phyloP scores from a whole-genome alignment of 495 filamentous ascomycete species.

The Hypoxylon lienhwacheense region DNA sequence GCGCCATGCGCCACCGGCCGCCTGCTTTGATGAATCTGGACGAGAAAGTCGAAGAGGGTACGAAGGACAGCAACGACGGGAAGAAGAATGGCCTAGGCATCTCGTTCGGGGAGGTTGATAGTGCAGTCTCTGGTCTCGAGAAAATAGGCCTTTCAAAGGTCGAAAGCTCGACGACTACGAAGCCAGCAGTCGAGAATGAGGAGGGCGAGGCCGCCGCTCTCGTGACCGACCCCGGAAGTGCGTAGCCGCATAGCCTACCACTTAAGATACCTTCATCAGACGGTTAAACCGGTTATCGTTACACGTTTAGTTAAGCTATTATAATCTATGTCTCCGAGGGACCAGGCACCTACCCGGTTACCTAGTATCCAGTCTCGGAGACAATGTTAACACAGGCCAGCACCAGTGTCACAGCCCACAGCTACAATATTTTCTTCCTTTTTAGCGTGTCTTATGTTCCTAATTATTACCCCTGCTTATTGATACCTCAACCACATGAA shows the following conservation, averaged over 20 bases:
- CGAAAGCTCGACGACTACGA: slow-evolving; percentile 39
- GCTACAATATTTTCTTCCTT: slow-evolving; percentile 9
- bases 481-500: slow-evolving; percentile 28
- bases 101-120: slow-evolving; percentile 53
- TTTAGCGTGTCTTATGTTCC: slow-evolving; percentile 19
- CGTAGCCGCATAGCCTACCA: slow-evolving; percentile 25
- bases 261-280: neutral
- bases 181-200: slow-evolving; percentile 40
- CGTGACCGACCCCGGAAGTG: slow-evolving; percentile 43
- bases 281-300: neutral
- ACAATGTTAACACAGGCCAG: too few relatives aligned
- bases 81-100: slow-evolving; percentile 53
- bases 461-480: slow-evolving; percentile 24
- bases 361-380: too few relatives aligned
- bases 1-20: slow-evolving; percentile 78
- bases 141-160: slow-evolving; percentile 48
- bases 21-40: slow-evolving; percentile 80
- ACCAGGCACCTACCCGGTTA: too few relatives aligned
- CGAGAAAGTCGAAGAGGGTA: slow-evolving; percentile 50
- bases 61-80: slow-evolving; percentile 24
- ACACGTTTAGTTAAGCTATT: too few relatives aligned
- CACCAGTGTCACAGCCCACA: slow-evolving; percentile 2
- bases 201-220: slow-evolving; percentile 35
- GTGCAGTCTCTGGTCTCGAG: slow-evolving; percentile 51
- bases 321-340: too few relatives aligned